Evolutionary conservation across 148 eudicot species (phyloP).

Genomic region (Limonium bicolor): DNA sequence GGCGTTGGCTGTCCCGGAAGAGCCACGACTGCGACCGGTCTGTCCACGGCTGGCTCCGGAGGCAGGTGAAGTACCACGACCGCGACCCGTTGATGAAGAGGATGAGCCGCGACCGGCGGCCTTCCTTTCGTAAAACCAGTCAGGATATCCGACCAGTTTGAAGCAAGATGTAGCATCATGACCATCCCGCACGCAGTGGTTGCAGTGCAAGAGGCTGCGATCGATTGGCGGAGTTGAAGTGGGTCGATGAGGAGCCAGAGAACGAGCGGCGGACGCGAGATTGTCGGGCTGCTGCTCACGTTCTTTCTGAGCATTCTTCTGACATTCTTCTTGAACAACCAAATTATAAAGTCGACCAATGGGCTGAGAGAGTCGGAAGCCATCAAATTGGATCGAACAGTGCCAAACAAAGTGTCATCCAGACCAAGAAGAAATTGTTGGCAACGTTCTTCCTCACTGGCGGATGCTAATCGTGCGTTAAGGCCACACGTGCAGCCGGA

Average conservation of each 20-base stretch:
- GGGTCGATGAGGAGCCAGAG: neutral
- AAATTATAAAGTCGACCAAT: neutral
- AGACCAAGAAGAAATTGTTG: neutral
- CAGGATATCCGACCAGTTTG: neutral
- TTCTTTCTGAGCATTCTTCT: neutral
- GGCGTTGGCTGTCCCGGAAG: too few relatives aligned
- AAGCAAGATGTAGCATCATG: too few relatives aligned
- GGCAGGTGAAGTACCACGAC: neutral
- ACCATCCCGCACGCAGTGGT: neutral
- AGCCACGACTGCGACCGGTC: too few relatives aligned
- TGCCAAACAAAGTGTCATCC: neutral
- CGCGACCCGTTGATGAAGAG: too few relatives aligned
- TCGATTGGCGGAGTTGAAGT: too few relatives aligned
- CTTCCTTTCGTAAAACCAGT: neutral
- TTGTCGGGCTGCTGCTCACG: neutral
- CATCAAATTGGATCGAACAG: neutral
- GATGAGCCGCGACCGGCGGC: too few relatives aligned
- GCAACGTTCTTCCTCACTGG: neutral
- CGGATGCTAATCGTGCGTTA: neutral
- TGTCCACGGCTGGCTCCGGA: neutral
- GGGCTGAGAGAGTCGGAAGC: neutral
- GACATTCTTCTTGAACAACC: neutral
- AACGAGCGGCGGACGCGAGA: neutral
- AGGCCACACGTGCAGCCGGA: too few relatives aligned
- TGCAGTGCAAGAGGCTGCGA: neutral